Conservation (phyloP, 2,329 filamentous ascomycete species). For the Fusarium floridanum region DNA sequence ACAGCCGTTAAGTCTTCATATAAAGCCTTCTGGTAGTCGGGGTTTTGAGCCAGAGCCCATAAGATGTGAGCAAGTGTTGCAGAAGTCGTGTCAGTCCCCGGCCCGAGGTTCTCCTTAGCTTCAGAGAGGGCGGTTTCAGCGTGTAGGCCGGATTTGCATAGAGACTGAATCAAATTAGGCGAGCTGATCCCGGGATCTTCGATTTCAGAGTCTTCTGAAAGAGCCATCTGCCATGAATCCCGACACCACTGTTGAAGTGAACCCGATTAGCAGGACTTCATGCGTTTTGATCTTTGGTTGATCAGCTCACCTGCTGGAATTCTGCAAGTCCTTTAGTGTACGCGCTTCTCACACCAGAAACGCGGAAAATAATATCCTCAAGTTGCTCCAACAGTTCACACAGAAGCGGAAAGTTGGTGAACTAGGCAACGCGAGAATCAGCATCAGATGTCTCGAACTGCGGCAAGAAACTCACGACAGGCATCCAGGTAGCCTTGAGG, state of each 20-base stretch:
- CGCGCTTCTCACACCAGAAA: conserved; percentile 4
- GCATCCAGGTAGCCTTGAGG: conserved; percentile 47
- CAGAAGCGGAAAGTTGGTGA: conserved; percentile 19
- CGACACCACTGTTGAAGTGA: conserved; percentile 10
- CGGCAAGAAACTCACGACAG: conserved; percentile 33
- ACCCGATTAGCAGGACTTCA: background rate
- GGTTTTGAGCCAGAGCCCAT: conserved; percentile 46
- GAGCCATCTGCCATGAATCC: conserved; percentile 1
- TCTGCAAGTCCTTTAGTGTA: conserved; percentile 16
- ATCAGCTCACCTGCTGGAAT: conserved; percentile 18
- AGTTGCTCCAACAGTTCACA: conserved; percentile 19
- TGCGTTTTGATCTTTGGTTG: rapidly evolving
- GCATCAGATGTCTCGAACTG: background rate
- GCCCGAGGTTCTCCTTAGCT: conserved; percentile 48
- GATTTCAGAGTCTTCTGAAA: background rate
- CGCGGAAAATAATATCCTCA: background rate
- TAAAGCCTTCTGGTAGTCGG: conserved; percentile 40
- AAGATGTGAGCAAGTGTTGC: conserved; percentile 49
- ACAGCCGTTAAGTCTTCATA: conserved; percentile 35
- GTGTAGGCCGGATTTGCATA: conserved; percentile 37
- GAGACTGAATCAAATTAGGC: conserved; percentile 40
- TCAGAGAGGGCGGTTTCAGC: conserved; percentile 45
- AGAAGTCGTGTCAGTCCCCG: conserved; percentile 50
- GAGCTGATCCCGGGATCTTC: background rate
- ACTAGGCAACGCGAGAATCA: background rate